Conservation (phyloP, 805 yeast genomes). For the Allodekkera sacchari region DNA sequence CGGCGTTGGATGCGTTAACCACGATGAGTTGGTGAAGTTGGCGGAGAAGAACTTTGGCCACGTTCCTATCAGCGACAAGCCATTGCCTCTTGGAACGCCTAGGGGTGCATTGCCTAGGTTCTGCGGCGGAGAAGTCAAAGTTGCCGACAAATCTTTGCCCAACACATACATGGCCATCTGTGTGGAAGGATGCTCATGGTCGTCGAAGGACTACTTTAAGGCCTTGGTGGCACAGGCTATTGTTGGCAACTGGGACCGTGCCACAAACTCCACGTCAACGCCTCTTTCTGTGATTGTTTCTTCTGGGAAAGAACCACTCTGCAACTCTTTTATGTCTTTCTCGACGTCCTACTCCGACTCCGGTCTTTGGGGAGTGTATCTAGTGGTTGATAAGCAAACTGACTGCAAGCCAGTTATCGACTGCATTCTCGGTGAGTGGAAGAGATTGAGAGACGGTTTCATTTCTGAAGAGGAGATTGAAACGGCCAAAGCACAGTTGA, state of each 20-base stretch:
- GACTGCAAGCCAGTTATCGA: conserved; percentile 61
- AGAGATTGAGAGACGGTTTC: conserved; percentile 68
- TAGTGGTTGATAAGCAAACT: conserved; percentile 71
- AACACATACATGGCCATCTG: conserved; percentile 88
- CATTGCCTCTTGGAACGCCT: conserved; percentile 65
- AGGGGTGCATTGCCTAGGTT: conserved; percentile 73
- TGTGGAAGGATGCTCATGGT: conserved; percentile 98
- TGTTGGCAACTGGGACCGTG: conserved; percentile 96
- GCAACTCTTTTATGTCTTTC: conserved; percentile 94
- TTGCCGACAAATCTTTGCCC: conserved; percentile 77
- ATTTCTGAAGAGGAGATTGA: conserved; percentile 80
- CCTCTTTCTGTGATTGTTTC: conserved; percentile 61
- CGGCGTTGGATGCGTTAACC: conserved; percentile 92
- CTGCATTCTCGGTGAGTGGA: conserved; percentile 83
- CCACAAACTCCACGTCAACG: conserved; percentile 80
- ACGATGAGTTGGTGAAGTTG: conserved; percentile 66
- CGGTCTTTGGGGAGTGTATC: conserved; percentile 95
- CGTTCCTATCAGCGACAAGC: conserved; percentile 43
- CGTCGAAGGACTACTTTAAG: conserved; percentile 88
- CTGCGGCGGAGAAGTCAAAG: conserved; percentile 77
- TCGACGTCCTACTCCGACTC: conserved; percentile 96
- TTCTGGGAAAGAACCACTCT: conserved; percentile 46
- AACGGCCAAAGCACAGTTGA: conserved; percentile 89
- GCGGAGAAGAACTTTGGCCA: conserved; percentile 76
- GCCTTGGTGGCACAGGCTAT: conserved; percentile 95